Evolutionary conservation across 495 filamentous ascomycete genomes (phyloP).

Genomic region (Bacidia rubella): DNA sequence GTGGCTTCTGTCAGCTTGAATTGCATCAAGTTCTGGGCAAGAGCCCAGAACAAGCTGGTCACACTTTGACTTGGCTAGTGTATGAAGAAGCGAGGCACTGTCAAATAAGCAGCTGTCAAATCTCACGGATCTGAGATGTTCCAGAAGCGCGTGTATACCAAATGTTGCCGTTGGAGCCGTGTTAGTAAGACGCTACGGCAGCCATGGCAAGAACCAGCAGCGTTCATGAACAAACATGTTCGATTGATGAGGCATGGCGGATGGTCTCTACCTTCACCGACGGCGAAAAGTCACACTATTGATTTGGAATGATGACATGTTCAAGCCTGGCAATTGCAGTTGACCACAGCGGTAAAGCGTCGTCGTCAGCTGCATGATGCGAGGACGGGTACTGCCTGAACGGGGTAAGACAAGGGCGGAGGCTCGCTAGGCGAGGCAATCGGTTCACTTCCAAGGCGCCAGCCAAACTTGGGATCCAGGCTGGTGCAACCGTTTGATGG

Average conservation of each 20-base stretch:
- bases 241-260: not conserved
- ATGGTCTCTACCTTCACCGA: not conserved
- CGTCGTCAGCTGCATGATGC: not conserved
- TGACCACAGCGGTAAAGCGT: not conserved
- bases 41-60: not conserved
- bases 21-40: not conserved
- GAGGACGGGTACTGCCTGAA: not conserved
- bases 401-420: not conserved
- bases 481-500: not conserved
- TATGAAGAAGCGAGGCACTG: conserved; percentile 1
- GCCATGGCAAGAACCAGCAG: not conserved
- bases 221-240: not conserved
- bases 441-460: not conserved
- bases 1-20: not conserved
- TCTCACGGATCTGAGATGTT: not conserved
- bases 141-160: not conserved
- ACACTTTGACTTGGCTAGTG: not conserved
- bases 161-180: not conserved
- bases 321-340: no score
- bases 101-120: not conserved
- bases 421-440: not conserved
- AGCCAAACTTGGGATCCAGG: not conserved
- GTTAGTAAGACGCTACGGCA: not conserved
- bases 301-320: no score
- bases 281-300: no score